phyloP scores from a whole-genome alignment of 2,329 filamentous ascomycete species.

The Colletotrichum eremochloae region DNA sequence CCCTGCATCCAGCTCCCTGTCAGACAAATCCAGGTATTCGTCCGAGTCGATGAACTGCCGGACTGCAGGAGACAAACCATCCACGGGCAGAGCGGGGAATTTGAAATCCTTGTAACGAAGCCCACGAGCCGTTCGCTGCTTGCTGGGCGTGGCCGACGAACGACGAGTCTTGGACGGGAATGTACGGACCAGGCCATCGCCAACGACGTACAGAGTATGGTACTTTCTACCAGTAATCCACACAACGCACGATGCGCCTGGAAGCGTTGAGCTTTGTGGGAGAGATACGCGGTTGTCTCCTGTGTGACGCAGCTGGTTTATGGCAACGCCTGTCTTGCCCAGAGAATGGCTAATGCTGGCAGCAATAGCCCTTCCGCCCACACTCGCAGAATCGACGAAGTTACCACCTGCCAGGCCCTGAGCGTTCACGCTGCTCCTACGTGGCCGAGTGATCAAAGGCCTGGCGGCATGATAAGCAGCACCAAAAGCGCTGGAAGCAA shows the following conservation, averaged over 20 bases:
- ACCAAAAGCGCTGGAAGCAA: slow-evolving; percentile 78
- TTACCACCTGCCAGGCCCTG: slow-evolving; percentile 56
- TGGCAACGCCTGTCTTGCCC: slow-evolving; percentile 77
- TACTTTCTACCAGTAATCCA: slow-evolving; percentile 75
- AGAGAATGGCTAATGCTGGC: slow-evolving; percentile 81
- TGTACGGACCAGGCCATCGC: slow-evolving; percentile 74
- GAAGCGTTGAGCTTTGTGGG: slow-evolving; percentile 67
- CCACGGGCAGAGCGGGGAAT: slow-evolving; percentile 73
- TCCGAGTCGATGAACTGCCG: slow-evolving; percentile 69
- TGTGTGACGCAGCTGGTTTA: slow-evolving; percentile 79
- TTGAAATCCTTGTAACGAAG: slow-evolving; percentile 76
- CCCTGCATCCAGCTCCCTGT: slow-evolving; percentile 66
- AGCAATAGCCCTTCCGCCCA: slow-evolving; percentile 79
- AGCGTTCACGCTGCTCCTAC: slow-evolving; percentile 62
- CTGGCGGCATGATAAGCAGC: slow-evolving; percentile 78
- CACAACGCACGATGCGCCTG: slow-evolving; percentile 71
- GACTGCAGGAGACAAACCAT: slow-evolving; percentile 68
- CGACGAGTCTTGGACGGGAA: slow-evolving; percentile 72
- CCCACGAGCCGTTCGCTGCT: slow-evolving; percentile 66
- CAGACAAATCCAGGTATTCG: slow-evolving; percentile 67
- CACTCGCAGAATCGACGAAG: slow-evolving; percentile 73
- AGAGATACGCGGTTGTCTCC: slow-evolving; percentile 81
- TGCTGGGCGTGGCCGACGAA: slow-evolving; percentile 66
- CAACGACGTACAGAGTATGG: slow-evolving; percentile 74
- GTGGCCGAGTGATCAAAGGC: slow-evolving; percentile 68